Conservation (phyloP, 352 stramenopile species). For the Hyaloperonospora brassicae region DNA sequence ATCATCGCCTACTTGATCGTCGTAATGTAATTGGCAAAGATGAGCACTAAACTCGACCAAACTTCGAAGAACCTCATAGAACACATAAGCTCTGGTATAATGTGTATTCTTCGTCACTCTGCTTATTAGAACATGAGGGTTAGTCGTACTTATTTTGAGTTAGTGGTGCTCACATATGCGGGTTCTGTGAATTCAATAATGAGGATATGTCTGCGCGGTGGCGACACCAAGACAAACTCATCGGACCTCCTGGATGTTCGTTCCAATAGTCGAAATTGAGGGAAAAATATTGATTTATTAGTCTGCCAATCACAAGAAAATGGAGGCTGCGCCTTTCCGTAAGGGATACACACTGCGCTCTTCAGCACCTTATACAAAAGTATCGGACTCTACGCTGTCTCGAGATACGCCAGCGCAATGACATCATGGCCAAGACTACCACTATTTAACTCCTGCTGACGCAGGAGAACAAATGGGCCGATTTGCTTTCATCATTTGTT, state of each 20-base stretch:
- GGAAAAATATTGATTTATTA: background rate
- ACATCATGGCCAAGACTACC: background rate
- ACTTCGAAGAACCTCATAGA: too few relatives aligned
- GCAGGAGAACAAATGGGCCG: background rate
- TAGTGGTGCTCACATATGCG: background rate
- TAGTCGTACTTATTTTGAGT: background rate
- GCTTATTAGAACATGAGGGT: background rate
- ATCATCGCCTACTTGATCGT: too few relatives aligned
- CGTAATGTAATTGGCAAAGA: too few relatives aligned
- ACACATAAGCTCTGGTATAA: too few relatives aligned
- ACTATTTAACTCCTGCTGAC: constrained; percentile 6
- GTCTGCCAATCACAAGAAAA: background rate
- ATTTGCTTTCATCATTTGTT: background rate
- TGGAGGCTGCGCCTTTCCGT: background rate
- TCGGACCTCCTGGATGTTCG: background rate
- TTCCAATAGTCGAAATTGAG: background rate
- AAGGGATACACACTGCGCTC: background rate
- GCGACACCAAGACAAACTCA: background rate
- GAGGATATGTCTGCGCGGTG: background rate
- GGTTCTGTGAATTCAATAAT: background rate
- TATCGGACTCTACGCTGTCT: background rate
- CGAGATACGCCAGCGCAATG: background rate
- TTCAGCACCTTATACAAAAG: background rate
- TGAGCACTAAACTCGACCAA: too few relatives aligned
- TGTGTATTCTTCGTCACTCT: too few relatives aligned